phyloP scores from a whole-genome alignment of 257 asterid species.

The Gardenia jasminoides region DNA sequence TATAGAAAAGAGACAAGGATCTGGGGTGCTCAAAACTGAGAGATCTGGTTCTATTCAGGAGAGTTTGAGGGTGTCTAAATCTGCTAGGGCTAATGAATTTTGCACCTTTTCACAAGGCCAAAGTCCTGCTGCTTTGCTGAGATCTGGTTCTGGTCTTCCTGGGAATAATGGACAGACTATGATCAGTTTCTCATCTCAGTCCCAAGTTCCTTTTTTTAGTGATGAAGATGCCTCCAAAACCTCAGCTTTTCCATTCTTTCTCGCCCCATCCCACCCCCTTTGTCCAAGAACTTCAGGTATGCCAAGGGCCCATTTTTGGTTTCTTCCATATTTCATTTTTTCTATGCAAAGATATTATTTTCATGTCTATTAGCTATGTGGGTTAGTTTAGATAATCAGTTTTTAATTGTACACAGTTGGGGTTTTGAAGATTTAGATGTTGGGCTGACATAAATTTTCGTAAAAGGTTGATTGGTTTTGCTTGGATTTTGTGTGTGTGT shows the following conservation, averaged over 20 bases:
- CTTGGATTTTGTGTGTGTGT: constrained; percentile 10
- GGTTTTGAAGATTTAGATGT: constrained; percentile 19
- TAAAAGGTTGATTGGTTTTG: constrained; percentile 8
- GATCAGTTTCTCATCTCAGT: constrained; percentile 35
- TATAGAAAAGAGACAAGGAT: constrained; percentile 24
- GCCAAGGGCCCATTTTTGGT: not conserved
- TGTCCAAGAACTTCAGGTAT: constrained; percentile 27
- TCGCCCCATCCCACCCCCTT: constrained; percentile 21
- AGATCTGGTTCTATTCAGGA: constrained; percentile 34
- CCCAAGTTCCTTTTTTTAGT: constrained; percentile 11
- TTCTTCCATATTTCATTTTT: not conserved
- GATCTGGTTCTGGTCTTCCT: constrained; percentile 31
- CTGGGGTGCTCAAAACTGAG: constrained; percentile 29
- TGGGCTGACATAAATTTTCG: constrained; percentile 14
- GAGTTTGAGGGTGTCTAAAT: constrained; percentile 24
- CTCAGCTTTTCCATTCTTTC: constrained; percentile 32
- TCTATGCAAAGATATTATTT: not conserved
- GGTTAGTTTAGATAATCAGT: not conserved
- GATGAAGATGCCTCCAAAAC: constrained; percentile 22
- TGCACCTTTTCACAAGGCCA: constrained; percentile 19
- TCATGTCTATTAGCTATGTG: not conserved
- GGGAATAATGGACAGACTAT: constrained; percentile 28
- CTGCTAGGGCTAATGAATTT: constrained; percentile 19
- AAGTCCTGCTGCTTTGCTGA: constrained; percentile 19
- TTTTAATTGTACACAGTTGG: not conserved